These are phyloP conservation scores for Acacia crassicarpa DNA, from an alignment of 306 rosid genomes.

Conservation along the genomic window DNA sequence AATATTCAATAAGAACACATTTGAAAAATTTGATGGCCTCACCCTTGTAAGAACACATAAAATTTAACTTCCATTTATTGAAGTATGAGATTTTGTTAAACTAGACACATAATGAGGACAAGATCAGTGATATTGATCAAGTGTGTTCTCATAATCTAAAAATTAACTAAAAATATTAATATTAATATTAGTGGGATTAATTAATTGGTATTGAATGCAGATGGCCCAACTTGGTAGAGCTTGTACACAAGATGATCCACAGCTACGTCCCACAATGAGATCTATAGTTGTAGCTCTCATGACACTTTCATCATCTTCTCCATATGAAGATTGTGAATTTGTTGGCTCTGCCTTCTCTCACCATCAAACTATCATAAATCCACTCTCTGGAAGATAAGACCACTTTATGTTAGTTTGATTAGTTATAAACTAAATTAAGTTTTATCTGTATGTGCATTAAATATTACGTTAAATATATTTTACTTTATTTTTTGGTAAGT, in stretches of 20 bases:
- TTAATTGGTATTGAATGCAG: slow-evolving; percentile 42
- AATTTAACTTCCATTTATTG: too few species aligned
- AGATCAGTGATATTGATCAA: too few species aligned
- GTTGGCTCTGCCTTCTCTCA: slow-evolving; percentile 58
- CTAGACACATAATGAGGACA: too few species aligned
- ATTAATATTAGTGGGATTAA: neutral
- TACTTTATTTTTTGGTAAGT: neutral
- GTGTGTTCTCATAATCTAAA: neutral
- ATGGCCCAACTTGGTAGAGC: slow-evolving; percentile 77
- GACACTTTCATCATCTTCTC: slow-evolving; percentile 70
- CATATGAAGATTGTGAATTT: slow-evolving; percentile 51
- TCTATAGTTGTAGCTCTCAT: slow-evolving; percentile 81
- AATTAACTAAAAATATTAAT: neutral
- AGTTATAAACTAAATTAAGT: neutral
- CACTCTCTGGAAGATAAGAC: neutral
- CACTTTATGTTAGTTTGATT: too few species aligned
- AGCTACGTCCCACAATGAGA: slow-evolving; percentile 88
- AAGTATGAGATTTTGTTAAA: too few species aligned
- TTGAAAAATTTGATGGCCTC: too few species aligned
- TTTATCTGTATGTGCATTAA: neutral
- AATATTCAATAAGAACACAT: too few species aligned
- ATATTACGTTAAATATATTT: too few species aligned
- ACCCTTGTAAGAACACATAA: too few species aligned
- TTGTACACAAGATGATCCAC: slow-evolving; percentile 78
- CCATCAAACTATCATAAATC: slow-evolving; percentile 37